Conservation (phyloP, 2,329 filamentous ascomycete species). For the Lachnellula arida region DNA sequence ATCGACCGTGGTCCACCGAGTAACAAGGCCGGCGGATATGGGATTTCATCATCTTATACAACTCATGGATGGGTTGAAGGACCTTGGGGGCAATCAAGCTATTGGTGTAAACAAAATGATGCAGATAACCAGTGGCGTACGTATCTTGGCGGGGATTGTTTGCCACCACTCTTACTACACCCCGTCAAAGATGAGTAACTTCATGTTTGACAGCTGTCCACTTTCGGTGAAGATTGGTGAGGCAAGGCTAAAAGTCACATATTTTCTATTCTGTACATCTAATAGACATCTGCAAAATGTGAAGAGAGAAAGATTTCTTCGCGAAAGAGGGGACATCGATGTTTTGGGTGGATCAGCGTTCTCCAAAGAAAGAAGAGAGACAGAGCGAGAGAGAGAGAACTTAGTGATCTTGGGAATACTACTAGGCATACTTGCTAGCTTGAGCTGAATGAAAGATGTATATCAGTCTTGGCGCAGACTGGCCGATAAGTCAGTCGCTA, state of each 20-base stretch:
- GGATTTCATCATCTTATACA: background rate
- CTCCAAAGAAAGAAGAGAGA: background rate
- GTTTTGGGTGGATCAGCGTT: background rate
- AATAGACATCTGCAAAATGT: background rate
- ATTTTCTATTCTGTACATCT: background rate
- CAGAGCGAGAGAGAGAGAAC: background rate
- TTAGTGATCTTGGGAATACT: background rate
- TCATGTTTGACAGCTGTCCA: no score
- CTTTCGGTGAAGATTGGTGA: background rate
- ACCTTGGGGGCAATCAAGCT: background rate
- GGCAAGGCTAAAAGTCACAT: background rate
- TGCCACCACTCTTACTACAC: background rate
- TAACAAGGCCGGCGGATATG: background rate
- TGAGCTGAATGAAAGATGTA: background rate
- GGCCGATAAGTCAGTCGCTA: no score
- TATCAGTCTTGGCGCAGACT: no score
- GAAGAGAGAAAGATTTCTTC: background rate
- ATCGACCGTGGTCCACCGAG: background rate
- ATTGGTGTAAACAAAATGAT: no score
- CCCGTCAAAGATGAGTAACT: background rate
- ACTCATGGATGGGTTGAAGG: background rate
- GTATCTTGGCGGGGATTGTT: background rate
- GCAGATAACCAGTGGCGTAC: no score
- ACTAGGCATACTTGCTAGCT: background rate
- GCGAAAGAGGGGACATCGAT: background rate